Conservation (phyloP, 1,284 basidiomycete species). For the Cutaneotrichosporon sp. region DNA sequence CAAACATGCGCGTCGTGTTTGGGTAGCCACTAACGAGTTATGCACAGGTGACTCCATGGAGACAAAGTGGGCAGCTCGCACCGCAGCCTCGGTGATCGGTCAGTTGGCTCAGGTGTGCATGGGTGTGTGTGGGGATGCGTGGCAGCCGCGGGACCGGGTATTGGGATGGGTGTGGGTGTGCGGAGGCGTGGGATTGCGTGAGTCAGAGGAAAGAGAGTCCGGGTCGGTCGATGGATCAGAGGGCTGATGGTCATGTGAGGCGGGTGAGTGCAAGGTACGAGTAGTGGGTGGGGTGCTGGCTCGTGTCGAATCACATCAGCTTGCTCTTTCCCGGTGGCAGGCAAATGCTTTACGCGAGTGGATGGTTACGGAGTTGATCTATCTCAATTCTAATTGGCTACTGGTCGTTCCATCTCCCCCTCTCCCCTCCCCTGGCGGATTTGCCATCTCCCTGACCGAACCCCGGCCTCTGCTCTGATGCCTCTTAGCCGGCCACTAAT, state of each 20-base stretch:
- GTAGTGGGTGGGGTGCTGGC: not conserved
- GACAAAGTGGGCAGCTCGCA: not conserved
- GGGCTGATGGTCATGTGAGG: not conserved
- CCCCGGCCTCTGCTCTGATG: too few species aligned
- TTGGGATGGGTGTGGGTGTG: too few species aligned
- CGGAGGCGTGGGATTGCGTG: too few species aligned
- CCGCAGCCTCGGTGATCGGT: not conserved
- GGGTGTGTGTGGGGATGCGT: not conserved
- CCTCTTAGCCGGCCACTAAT: too few species aligned
- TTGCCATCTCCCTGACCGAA: too few species aligned
- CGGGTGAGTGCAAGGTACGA: not conserved
- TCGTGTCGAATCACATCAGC: constrained; percentile 2
- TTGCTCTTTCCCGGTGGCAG: too few species aligned
- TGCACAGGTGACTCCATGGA: not conserved
- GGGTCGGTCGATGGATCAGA: too few species aligned
- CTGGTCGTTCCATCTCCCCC: not conserved
- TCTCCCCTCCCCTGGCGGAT: not conserved
- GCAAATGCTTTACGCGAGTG: not conserved
- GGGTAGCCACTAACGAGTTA: not conserved
- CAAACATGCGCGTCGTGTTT: not conserved
- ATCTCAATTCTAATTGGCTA: not conserved
- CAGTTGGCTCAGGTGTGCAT: too few species aligned
- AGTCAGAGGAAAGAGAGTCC: too few species aligned
- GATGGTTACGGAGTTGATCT: not conserved
- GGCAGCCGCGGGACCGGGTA: not conserved